These are phyloP conservation scores for Lasiodiplodia theobromae DNA, from an alignment of 2,329 filamentous ascomycete species.

Conservation along the genomic window DNA sequence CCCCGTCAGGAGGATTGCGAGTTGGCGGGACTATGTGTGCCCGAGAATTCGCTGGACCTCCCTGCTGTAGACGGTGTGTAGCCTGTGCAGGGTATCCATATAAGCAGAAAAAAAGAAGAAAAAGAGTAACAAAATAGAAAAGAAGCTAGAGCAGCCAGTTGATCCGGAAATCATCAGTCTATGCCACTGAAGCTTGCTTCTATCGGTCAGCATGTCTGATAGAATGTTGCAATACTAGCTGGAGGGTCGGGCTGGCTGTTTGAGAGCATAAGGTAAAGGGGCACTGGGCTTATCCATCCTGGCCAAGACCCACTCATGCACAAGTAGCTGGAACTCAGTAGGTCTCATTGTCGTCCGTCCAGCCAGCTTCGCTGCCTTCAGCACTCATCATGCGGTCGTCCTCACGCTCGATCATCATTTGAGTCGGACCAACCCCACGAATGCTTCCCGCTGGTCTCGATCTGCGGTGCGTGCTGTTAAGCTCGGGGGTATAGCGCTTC, in stretches of 20 bases:
- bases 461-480: conserved; percentile 21
- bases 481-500: conserved; percentile 18
- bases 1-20: not conserved
- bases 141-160: not conserved
- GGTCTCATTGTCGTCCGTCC: conserved; percentile 56
- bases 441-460: conserved; percentile 47
- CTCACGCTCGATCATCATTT: conserved; percentile 50
- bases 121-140: conserved; percentile 4
- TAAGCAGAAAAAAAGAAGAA: conserved; percentile 5
- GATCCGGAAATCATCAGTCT: not conserved
- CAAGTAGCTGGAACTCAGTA: not conserved
- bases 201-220: not conserved
- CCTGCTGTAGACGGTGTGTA: not conserved
- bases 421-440: conserved; percentile 52
- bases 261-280: not conserved
- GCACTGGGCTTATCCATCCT: not conserved
- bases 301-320: not conserved
- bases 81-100: conserved; percentile 16
- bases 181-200: not conserved
- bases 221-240: not conserved
- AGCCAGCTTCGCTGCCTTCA: conserved; percentile 56
- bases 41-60: not conserved
- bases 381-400: conserved; percentile 52
- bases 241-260: not conserved
- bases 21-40: not conserved